Conservation (phyloP, 2,329 filamentous ascomycete species). For the Aspergillus candidus region DNA sequence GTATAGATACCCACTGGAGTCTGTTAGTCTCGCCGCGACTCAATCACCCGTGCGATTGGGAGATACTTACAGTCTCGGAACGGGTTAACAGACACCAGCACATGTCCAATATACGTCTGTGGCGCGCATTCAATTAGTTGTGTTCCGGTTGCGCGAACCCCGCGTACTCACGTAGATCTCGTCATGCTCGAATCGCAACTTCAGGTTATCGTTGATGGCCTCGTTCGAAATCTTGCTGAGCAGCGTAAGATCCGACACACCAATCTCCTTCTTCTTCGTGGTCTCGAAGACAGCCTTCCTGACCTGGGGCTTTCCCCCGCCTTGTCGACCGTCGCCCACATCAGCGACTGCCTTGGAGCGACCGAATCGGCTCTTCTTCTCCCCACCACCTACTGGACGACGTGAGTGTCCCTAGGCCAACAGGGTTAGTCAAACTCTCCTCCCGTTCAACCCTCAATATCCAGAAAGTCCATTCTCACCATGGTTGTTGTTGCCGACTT, state of each 20-base stretch:
- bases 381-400: constrained; percentile 39
- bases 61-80: constrained; percentile 74
- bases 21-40: not conserved
- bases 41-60: not conserved
- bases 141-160: constrained; percentile 10
- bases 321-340: constrained; percentile 39
- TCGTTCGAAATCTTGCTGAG: constrained; percentile 99
- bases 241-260: constrained; percentile 92
- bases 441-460: not conserved
- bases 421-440: constrained; percentile 14
- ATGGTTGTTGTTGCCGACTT: constrained; percentile 27
- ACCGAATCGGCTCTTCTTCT: constrained; percentile 38
- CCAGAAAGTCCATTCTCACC: constrained; percentile 20
- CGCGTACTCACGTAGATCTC: constrained; percentile 73
- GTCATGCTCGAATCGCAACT: constrained; percentile 93
- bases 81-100: constrained; percentile 96
- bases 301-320: constrained; percentile 59
- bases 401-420: constrained; percentile 36
- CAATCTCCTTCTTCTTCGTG: constrained; percentile 98
- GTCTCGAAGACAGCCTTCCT: constrained; percentile 95
- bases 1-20: constrained; percentile 84
- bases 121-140: constrained; percentile 11
- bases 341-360: constrained; percentile 39
- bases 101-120: constrained; percentile 96
- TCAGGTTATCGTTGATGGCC: constrained; percentile 97